A percentile compares a stretch with the other conserved stretches of the same genome.
Evolutionary conservation across 306 rosid genomes (phyloP).

Genomic region (Quercus wislizeni): DNA sequence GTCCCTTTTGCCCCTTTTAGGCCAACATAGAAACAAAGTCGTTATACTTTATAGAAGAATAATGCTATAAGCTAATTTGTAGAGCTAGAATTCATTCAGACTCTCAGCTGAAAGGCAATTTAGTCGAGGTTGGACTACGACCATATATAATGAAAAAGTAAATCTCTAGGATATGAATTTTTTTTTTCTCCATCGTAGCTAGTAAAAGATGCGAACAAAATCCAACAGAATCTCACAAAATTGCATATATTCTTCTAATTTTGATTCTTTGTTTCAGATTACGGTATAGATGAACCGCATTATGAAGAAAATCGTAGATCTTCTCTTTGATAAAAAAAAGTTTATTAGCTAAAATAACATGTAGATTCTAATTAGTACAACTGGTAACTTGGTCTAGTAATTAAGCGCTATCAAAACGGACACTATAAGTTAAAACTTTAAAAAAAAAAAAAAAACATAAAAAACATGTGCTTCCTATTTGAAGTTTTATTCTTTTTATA

Average conservation of each 20-base stretch:
- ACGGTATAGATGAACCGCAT: neutral
- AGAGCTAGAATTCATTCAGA: neutral
- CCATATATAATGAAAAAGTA: slow-evolving; percentile 24
- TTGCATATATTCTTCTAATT: slow-evolving; percentile 23
- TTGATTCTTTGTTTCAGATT: slow-evolving; percentile 9
- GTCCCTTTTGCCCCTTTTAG: neutral
- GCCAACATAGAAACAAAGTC: slow-evolving; percentile 2
- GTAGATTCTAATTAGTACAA: neutral
- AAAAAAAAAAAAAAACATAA: neutral
- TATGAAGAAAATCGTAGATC: neutral
- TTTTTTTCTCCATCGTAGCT: neutral
- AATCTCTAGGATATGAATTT: slow-evolving; percentile 4
- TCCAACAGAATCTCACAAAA: neutral
- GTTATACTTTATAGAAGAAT: neutral
- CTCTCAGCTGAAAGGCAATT: neutral
- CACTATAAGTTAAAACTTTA: fast-evolving
- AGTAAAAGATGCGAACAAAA: neutral
- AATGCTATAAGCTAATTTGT: slow-evolving; percentile 3
- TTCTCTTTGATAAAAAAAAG: no score
- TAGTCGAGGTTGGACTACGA: neutral
- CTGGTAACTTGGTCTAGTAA: no score
- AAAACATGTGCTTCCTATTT: neutral
- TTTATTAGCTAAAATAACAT: neutral
- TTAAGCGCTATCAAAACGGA: no score
- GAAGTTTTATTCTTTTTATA: neutral